phyloP scores from a whole-genome alignment of 2,329 filamentous ascomycete species.

The Chaetomiaceae sp. region DNA sequence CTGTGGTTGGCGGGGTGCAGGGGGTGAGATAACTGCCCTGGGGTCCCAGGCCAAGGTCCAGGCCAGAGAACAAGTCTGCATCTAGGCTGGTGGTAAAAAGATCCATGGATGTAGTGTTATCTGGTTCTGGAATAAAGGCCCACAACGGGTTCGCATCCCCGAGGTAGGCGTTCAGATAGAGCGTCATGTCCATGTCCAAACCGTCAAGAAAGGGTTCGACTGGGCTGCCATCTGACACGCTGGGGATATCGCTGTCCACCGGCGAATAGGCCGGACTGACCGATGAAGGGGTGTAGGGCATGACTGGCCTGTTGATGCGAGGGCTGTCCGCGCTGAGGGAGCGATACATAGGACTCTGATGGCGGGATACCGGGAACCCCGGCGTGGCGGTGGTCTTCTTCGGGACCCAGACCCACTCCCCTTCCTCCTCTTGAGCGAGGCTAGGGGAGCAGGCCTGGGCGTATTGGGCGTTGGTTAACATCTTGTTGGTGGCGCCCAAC shows the following conservation, averaged over 20 bases:
- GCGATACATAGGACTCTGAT: slow-evolving; percentile 3
- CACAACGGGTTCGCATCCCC: neutral
- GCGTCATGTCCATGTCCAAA: slow-evolving; percentile 9
- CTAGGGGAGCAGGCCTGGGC: neutral
- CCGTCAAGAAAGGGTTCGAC: slow-evolving; percentile 3
- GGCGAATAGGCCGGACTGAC: neutral
- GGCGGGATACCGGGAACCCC: neutral
- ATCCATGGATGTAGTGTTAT: neutral
- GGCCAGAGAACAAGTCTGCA: neutral
- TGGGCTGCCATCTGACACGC: slow-evolving; percentile 2
- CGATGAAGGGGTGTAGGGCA: neutral
- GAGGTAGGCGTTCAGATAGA: neutral
- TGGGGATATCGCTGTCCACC: neutral
- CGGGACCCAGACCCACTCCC: slow-evolving; percentile 14
- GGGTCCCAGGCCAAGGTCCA: neutral
- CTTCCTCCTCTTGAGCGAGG: slow-evolving; percentile 3
- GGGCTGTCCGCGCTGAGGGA: neutral
- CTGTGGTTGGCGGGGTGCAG: too few relatives aligned
- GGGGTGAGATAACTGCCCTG: too few relatives aligned
- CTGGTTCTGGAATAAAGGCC: neutral
- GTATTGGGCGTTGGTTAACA: neutral
- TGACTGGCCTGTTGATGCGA: neutral
- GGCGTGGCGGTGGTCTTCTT: neutral
- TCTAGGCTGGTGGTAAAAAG: neutral
- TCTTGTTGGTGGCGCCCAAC: slow-evolving; percentile 2